Evolutionary conservation across 306 rosid genomes (phyloP), one percentile per base, ranked within the genome.

Genomic region (Hylodesmum podocarpum): DNA sequence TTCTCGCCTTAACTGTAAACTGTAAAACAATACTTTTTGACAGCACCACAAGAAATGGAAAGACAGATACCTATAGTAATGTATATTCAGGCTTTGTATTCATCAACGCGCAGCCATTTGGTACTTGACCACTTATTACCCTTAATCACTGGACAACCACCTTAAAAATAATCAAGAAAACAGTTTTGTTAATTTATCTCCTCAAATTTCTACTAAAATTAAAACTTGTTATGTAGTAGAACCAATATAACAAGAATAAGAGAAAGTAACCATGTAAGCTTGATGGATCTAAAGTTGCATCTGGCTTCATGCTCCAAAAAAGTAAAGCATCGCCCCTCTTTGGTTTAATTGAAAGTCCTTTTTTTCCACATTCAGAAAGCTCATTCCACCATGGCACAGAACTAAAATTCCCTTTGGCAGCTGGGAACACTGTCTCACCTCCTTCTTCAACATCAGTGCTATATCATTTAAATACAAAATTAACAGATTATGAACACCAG

Each of bases 241-340:
- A 14, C 39, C 37, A 70, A 12, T 27, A 72, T 22, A 37, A 43
- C 22, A 55, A 55, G 4, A 55, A 65, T 25, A 14, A 63, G 21
- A 70, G 40, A 44, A 59, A 82, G 91, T 70, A 81, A 96, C 99
- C 99, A 80, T 96, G 99, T 88, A 96, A 85, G 84, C 98, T 96
- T 70, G 98, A 88, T 58, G 99, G 87, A 84, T 96, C 99, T 75
- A 91, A 77, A 62, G 89, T 61, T 44, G 94, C 96, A 77, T 96
- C 99, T 16, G 98, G 98, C 84, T 85, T 96, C 98, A 96, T 96
- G 93, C 98, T 96, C 98, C 99, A 92, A 88, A 96, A 96, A 84
- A 96, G 97, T 68, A 96, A 72, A 34, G 99, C 99, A 81, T 96
- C 97, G 0, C 99, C 99, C 87, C 81, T 89, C 91, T 86, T 96